Evolutionary conservation across 768 basidiomycete species (phyloP).

Genomic region (Hygrocybe punicea): DNA sequence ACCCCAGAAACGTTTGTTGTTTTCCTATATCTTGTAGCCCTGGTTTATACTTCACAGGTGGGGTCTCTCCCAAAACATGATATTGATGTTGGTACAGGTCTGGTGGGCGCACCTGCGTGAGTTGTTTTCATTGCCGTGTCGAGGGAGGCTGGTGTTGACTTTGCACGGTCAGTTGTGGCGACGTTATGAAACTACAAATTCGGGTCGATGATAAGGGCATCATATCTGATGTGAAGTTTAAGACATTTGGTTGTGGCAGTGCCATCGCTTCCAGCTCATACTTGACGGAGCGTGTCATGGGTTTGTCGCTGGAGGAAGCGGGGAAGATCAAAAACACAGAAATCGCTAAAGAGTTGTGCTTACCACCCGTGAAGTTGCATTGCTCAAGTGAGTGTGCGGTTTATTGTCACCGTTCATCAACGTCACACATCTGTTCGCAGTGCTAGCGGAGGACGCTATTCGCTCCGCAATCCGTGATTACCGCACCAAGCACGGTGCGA

Average conservation of each 20-base stretch:
- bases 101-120: slow-evolving; percentile 95
- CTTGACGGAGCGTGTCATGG: slow-evolving; percentile 98
- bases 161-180: slow-evolving; percentile 69
- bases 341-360: slow-evolving; percentile 93
- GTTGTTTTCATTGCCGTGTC: slow-evolving; percentile 29
- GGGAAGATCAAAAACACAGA: slow-evolving; percentile 98
- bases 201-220: slow-evolving; percentile 91
- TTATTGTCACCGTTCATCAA: slow-evolving; percentile 5
- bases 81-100: slow-evolving; percentile 90
- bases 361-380: slow-evolving; percentile 95
- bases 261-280: slow-evolving; percentile 97
- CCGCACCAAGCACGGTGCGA: slow-evolving; percentile 69
- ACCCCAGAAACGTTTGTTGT: slow-evolving; percentile 85
- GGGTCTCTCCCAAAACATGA: slow-evolving; percentile 94
- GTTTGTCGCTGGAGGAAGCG: slow-evolving; percentile 88
- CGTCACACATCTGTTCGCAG: slow-evolving; percentile 37
- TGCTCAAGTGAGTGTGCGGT: slow-evolving; percentile 74
- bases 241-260: slow-evolving; percentile 98
- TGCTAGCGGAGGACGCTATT: slow-evolving; percentile 98
- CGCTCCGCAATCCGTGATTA: slow-evolving; percentile 97
- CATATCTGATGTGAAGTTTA: slow-evolving; percentile 99
- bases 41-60: slow-evolving; percentile 58
- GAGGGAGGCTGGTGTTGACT: neutral
- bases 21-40: slow-evolving; percentile 57
- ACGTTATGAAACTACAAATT: slow-evolving; percentile 99